Percentiles rank a stretch among this genome's conserved stretches.
These are phyloP conservation scores for Macroventuria anomochaeta DNA, from an alignment of 2,329 filamentous ascomycete species.

Conservation along the genomic window DNA sequence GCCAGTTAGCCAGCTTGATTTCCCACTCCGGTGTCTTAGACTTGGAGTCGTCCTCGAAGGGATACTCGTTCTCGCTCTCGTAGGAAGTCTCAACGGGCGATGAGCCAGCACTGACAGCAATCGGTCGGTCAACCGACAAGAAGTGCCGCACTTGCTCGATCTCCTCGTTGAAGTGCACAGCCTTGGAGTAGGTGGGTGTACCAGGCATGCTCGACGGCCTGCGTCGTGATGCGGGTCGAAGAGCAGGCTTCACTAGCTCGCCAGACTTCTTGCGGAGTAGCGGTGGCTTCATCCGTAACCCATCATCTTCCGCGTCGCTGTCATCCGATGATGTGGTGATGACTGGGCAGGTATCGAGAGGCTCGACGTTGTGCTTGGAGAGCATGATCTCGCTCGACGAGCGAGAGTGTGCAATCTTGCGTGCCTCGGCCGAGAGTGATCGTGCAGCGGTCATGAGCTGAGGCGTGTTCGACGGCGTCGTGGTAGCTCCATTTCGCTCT, in stretches of 20 bases:
- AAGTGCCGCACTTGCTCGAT: conserved; percentile 97
- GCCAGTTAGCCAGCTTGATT: conserved; percentile 84
- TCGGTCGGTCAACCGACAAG: conserved; percentile 87
- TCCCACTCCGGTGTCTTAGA: conserved; percentile 76
- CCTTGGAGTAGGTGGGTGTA: conserved; percentile 93
- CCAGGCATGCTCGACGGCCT: conserved; percentile 96
- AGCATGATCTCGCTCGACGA: conserved; percentile 65
- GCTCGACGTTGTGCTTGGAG: conserved; percentile 51
- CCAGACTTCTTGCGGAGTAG: conserved; percentile 99
- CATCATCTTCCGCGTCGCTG: conserved; percentile 65
- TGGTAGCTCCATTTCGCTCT: conserved; percentile 41
- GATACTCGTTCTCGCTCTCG: conserved; percentile 87
- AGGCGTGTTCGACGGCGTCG: conserved; percentile 27
- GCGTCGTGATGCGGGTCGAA: conserved; percentile 78
- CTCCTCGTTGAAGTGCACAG: conserved; percentile 97
- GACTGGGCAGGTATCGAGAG: conserved; percentile 54
- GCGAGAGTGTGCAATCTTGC: conserved; percentile 67
- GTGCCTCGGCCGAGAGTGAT: conserved; percentile 60
- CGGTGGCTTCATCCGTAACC: conserved; percentile 71
- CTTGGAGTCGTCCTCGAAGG: conserved; percentile 68
- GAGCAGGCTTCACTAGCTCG: conserved; percentile 89
- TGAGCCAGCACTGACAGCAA: conserved; percentile 94
- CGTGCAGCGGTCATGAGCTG: conserved; percentile 30
- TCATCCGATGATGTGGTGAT: conserved; percentile 54
- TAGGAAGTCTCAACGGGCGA: conserved; percentile 86